These are phyloP conservation scores for Yarrowia osloensis DNA, from an alignment of 805 yeast species.

Conservation along the genomic window DNA sequence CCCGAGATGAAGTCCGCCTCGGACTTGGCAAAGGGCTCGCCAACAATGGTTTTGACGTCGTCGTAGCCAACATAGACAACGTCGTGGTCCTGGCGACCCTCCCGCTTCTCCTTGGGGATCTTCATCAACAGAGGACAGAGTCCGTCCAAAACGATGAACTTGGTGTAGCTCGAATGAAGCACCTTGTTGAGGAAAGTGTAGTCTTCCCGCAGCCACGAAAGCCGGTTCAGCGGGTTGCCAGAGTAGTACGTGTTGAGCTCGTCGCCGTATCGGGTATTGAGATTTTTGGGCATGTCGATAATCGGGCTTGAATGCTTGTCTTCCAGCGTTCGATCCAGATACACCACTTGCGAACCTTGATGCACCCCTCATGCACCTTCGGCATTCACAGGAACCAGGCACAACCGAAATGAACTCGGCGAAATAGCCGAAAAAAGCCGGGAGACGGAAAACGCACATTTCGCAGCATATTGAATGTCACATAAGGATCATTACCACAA, in stretches of 20 bases:
- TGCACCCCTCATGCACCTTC: slow-evolving; percentile 7
- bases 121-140: slow-evolving; percentile 37
- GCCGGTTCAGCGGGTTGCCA: slow-evolving; percentile 59
- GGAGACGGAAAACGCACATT: not conserved
- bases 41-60: slow-evolving; percentile 41
- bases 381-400: not conserved
- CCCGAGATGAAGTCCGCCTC: slow-evolving; percentile 40
- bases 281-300: slow-evolving; percentile 8
- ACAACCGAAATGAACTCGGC: not conserved
- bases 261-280: slow-evolving; percentile 36
- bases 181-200: slow-evolving; percentile 52
- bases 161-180: slow-evolving; percentile 49
- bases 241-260: slow-evolving; percentile 47
- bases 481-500: no score
- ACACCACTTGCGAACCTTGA: not conserved
- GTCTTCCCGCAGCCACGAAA: slow-evolving; percentile 64
- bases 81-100: not conserved
- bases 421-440: not conserved
- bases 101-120: slow-evolving; percentile 10
- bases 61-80: slow-evolving; percentile 35
- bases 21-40: slow-evolving; percentile 41
- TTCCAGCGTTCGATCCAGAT: no score
- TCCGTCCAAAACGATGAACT: slow-evolving; percentile 50
- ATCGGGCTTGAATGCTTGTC: not conserved
- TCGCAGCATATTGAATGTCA: not conserved